Percentiles rank a stretch among this genome's conserved stretches.
These are phyloP conservation scores for Arachis hypogaea DNA, from an alignment of 306 rosid species.

Conservation along the genomic window DNA sequence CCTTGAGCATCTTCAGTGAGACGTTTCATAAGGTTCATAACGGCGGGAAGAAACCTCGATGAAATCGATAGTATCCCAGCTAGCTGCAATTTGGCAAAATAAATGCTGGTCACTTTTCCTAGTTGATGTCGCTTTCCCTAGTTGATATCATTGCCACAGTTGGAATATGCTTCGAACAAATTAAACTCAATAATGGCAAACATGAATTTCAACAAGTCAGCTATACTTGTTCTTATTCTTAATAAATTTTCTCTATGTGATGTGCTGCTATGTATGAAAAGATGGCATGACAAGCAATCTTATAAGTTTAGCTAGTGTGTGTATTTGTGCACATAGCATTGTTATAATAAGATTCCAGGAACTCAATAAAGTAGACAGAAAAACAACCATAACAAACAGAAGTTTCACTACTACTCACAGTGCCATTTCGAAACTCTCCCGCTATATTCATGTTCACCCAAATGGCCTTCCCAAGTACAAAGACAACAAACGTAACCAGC, in stretches of 20 bases:
- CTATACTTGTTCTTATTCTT: not conserved
- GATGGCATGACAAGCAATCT: constrained; percentile 14
- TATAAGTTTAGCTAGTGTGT: not conserved
- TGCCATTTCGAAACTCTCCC: constrained; percentile 67
- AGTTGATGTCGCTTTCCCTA: not conserved
- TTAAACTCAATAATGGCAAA: constrained; percentile 31
- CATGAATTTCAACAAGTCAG: not conserved
- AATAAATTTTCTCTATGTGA: not conserved
- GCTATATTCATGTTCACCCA: constrained; percentile 83
- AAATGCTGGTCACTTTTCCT: constrained; percentile 18
- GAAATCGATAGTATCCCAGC: constrained; percentile 72
- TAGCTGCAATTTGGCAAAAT: constrained; percentile 53
- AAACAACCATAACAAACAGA: not conserved
- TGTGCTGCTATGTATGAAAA: not conserved
- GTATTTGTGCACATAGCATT: not conserved
- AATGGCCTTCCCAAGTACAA: constrained; percentile 65
- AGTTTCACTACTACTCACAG: constrained; percentile 60
- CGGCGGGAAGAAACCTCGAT: constrained; percentile 71
- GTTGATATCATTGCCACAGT: not conserved
- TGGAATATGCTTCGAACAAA: constrained; percentile 5
- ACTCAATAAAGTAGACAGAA: not conserved
- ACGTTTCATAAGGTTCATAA: constrained; percentile 74
- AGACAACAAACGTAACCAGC: constrained; percentile 60
- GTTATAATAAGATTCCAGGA: constrained; percentile 10
- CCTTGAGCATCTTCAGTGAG: constrained; percentile 81